Base-by-base conservation (phyloP, 768 basidiomycete genomes). In the Macrolepiota dolichaula region DNA sequence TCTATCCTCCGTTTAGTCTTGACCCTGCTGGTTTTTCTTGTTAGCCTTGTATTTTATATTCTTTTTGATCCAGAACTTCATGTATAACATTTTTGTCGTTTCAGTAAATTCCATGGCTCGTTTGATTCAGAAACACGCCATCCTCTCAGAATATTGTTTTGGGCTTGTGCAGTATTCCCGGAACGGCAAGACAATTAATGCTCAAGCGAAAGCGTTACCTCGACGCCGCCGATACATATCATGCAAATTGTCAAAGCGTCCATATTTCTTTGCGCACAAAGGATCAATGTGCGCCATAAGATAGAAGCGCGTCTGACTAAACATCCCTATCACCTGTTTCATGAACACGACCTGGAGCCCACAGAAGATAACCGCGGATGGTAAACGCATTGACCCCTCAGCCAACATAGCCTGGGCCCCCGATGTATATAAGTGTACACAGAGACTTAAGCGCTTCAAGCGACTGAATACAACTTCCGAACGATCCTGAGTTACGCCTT, bases 41-140 rank as follows among this genome's bases (percentile, higher is more conserved):
- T 37, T 58, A 58, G 57, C 37, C 37, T 46, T 60, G 59, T 61
- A 61, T 61, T 55, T 60, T 61, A 61, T 61, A 40, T 50, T 55
- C 59, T 27, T 32, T 32, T 35, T 52, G 25, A 27, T 32, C 29
- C 19, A 54, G 44, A 55, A 22, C 37, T 29, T 59, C 27, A 15
- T 58, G 59, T 61, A 61, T 54, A 54, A 61, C 53, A 61, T n/a
- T 42, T 29, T 32, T 13, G 32, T 38, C 13, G 46, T 29, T 38
- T 17, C 35, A 9, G 38, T 22, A 32, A 53, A 46, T 53, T 24
- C 7, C 29, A 32, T 32, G 22, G 27, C 17, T 46, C 17, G 10
- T 35, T 54, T 36, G 52, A 54, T 37, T 29, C 25, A 12, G n/a
- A 36, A 38, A 38, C 12, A 35, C n/a, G 17, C 15, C 13, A 47